Evolutionary conservation across 2,329 filamentous ascomycete species (phyloP), one percentile per base, ranked within the genome.

Genomic region (Geoglossum cookeanum): DNA sequence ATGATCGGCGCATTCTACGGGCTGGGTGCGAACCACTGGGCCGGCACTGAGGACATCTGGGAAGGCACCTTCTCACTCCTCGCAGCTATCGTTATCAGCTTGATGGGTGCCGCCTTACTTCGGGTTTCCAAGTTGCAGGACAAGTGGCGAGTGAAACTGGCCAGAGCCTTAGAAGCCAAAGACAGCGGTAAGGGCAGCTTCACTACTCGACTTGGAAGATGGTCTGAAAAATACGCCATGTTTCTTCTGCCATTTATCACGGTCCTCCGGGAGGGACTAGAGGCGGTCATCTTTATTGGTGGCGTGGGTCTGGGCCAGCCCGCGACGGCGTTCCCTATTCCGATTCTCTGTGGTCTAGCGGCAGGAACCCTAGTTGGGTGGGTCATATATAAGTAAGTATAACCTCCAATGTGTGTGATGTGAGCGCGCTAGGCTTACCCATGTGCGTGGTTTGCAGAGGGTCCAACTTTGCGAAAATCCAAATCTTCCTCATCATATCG

Each of bases 181-280:
- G 72, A 77, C 13, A 70, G 70, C 33, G 65, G 66, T 66, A 4
- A 66, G 62, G 39, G 66, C 67, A n/a, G 67, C 27, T 22, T 35
- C 29, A 6, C 11, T 9, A n/a, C 37, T 17, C 56, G 49, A 7
- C 69, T 89, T 60, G 84, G 84, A 69, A 70, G 72, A 57, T 85
- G 79, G 71, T 70, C 75, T 22, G 83, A 90, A 68, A 88, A 85
- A 68, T 92, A 94, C 66, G 80, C 83, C 65, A 87, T 94, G 84
- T 92, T 94, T 67, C 69, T 87, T 51, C 73, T 94, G 57, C 89
- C 89, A 0, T 94, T 94, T 69, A 76, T 94, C 66, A 94, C 88
- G 0, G 84, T 92, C n/a, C 71, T 94, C 13, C 76, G 89, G 39
- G 88, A 94, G 68, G 89, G 88, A 2, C 78, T 94, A 33, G 89